Evolutionary conservation across 352 stramenopile genomes (phyloP).

Genomic region (Peronospora destructor): DNA sequence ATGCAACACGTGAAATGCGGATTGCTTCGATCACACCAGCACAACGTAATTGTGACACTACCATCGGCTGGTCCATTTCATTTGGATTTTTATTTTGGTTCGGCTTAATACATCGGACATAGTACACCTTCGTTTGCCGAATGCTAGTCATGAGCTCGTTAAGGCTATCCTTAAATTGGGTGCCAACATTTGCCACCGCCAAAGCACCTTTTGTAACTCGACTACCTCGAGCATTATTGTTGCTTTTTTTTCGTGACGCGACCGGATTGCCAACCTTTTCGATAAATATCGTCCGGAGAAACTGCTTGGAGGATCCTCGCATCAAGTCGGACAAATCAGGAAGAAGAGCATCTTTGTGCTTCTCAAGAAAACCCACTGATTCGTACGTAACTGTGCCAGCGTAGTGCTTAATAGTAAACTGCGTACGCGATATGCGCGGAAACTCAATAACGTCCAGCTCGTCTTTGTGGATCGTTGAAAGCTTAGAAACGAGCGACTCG

Average conservation of each 20-base stretch:
- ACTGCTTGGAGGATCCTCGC: slow-evolving; percentile 54
- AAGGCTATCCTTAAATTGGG: slow-evolving; percentile 88
- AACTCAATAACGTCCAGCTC: slow-evolving; percentile 76
- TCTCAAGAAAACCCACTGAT: slow-evolving; percentile 90
- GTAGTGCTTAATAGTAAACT: slow-evolving; percentile 93
- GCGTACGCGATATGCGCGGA: slow-evolving; percentile 58
- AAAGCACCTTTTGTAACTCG: slow-evolving; percentile 42
- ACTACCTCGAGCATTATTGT: slow-evolving; percentile 24
- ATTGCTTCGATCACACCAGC: slow-evolving; percentile 98
- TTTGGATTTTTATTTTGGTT: slow-evolving; percentile 91
- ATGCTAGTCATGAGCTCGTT: slow-evolving; percentile 91
- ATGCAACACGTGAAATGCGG: slow-evolving; percentile 94
- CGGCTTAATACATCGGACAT: slow-evolving; percentile 98
- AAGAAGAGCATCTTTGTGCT: slow-evolving; percentile 92
- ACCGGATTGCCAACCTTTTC: slow-evolving; percentile 26
- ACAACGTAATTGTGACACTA: slow-evolving; percentile 94
- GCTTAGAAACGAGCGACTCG: slow-evolving; percentile 70
- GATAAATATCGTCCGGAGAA: slow-evolving; percentile 49
- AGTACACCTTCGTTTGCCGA: slow-evolving; percentile 93
- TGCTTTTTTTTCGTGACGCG: slow-evolving; percentile 22
- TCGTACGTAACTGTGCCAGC: slow-evolving; percentile 90
- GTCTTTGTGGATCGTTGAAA: slow-evolving; percentile 70
- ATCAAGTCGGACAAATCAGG: slow-evolving; percentile 89
- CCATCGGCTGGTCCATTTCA: slow-evolving; percentile 86
- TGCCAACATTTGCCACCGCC: slow-evolving; percentile 57